These are phyloP conservation scores for Stemphylium vesicarium DNA, from an alignment of 2,329 filamentous ascomycete genomes.

Conservation along the genomic window DNA sequence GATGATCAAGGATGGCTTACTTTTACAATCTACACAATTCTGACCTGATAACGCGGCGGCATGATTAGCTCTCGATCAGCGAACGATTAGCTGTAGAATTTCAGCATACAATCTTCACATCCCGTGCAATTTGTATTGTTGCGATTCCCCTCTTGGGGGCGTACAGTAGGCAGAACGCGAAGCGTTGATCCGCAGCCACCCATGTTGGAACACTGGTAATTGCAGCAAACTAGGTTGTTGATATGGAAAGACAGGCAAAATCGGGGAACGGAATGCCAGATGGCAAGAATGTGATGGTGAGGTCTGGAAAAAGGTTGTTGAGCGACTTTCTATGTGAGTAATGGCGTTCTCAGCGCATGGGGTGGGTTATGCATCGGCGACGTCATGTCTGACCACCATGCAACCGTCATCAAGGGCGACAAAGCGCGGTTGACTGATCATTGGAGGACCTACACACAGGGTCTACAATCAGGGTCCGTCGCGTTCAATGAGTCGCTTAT, in stretches of 20 bases:
- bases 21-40: conserved; percentile 11
- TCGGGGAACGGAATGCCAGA: not conserved
- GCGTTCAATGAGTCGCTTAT: too few species aligned
- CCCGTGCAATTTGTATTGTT: conserved; percentile 11
- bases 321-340: not conserved
- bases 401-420: not conserved
- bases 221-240: not conserved
- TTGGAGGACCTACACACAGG: too few species aligned
- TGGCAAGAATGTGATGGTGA: too few species aligned
- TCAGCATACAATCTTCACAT: conserved; percentile 7
- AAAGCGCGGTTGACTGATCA: not conserved
- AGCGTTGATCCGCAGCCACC: conserved; percentile 3
- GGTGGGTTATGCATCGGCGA: not conserved
- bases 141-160: not conserved
- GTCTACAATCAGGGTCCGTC: too few species aligned
- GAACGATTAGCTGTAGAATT: not conserved
- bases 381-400: not conserved
- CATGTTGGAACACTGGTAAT: not conserved
- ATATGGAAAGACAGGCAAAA: not conserved
- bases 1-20: not conserved
- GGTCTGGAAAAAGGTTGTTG: too few species aligned
- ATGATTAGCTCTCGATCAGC: not conserved
- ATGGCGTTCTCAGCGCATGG: not conserved
- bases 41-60: not conserved
- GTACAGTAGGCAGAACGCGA: not conserved